Conservation (phyloP, 1,139 yeast species). For the Blastobotrys apis region DNA sequence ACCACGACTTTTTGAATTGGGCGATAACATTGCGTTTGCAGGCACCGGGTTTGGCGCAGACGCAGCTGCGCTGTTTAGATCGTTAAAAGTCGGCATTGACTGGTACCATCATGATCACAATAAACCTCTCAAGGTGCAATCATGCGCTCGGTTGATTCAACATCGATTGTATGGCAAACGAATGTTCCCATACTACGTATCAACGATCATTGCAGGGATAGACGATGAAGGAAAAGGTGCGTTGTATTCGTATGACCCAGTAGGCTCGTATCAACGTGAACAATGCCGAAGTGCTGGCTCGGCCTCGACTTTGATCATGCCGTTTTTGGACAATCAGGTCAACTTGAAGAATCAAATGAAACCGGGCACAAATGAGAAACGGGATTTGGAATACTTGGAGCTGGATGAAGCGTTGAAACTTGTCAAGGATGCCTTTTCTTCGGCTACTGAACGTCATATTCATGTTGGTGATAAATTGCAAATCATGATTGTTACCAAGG, state of each 20-base stretch:
- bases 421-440: conserved; percentile 88
- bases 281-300: conserved; percentile 98
- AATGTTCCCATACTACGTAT: conserved; percentile 94
- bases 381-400: conserved; percentile 56
- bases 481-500: conserved; percentile 84
- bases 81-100: conserved; percentile 70
- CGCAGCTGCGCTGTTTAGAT: conserved; percentile 76
- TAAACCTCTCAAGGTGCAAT: conserved; percentile 59
- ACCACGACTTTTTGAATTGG: conserved; percentile 85
- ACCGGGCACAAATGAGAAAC: conserved; percentile 56
- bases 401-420: conserved; percentile 82
- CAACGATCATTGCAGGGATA: conserved; percentile 89
- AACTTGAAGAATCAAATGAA: conserved; percentile 87
- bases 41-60: conserved; percentile 98
- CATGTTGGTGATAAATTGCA: conserved; percentile 97
- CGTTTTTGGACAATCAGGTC: conserved; percentile 95
- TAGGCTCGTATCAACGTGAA: conserved; percentile 95
- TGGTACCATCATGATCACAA: conserved; percentile 94
- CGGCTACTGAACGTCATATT: conserved; percentile 97
- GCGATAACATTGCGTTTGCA: conserved; percentile 80
- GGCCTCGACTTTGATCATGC: conserved; percentile 93
- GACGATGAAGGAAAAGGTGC: conserved; percentile 96
- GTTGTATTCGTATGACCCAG: conserved; percentile 94
- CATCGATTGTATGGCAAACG: conserved; percentile 88
- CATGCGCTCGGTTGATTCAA: conserved; percentile 90